A percentile compares a stretch with the other conserved stretches of the same genome.
These are phyloP conservation scores for Pleurotus tuoliensis DNA, from an alignment of 768 basidiomycete genomes.

Conservation along the genomic window DNA sequence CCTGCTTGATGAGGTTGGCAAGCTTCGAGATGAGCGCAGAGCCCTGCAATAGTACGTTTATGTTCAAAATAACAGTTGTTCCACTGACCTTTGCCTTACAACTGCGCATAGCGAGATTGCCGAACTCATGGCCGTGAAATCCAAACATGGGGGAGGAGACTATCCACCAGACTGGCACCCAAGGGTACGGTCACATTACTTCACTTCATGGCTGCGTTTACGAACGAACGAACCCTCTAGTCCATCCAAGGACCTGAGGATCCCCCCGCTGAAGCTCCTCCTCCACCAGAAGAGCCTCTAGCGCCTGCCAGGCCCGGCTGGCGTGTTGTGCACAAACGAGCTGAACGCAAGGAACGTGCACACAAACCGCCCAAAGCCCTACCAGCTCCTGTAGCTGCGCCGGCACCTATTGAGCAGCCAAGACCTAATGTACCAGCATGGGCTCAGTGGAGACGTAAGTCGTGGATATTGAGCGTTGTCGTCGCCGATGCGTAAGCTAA, in stretches of 20 bases:
- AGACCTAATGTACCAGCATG: constrained; percentile 66
- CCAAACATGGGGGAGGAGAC: constrained; percentile 77
- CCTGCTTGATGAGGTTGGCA: constrained; percentile 76
- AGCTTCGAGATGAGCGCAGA: constrained; percentile 71
- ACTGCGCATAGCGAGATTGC: constrained; percentile 64
- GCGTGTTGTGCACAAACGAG: constrained; percentile 67
- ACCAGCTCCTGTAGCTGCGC: constrained; percentile 37
- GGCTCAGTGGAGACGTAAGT: constrained; percentile 83
- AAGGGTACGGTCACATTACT: constrained; percentile 34
- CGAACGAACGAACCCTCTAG: constrained; percentile 1
- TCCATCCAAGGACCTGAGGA: constrained; percentile 24
- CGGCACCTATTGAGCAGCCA: constrained; percentile 40
- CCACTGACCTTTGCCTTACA: background rate
- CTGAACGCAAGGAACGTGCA: constrained; percentile 48
- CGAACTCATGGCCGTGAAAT: constrained; percentile 77
- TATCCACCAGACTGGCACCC: constrained; percentile 74
- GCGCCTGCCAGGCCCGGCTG: constrained; percentile 64
- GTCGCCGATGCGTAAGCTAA: background rate
- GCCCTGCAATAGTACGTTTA: constrained; percentile 69
- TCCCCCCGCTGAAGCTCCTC: constrained; percentile 33
- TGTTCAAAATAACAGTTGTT: background rate
- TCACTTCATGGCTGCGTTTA: constrained; percentile 7
- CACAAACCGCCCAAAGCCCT: constrained; percentile 35
- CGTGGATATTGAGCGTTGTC: background rate
- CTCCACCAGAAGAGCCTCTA: constrained; percentile 41